A percentile compares a stretch with the other conserved stretches of the same genome.
Evolutionary conservation across 2,329 filamentous ascomycete species (phyloP).

Genomic region (Xylariaceae sp.): DNA sequence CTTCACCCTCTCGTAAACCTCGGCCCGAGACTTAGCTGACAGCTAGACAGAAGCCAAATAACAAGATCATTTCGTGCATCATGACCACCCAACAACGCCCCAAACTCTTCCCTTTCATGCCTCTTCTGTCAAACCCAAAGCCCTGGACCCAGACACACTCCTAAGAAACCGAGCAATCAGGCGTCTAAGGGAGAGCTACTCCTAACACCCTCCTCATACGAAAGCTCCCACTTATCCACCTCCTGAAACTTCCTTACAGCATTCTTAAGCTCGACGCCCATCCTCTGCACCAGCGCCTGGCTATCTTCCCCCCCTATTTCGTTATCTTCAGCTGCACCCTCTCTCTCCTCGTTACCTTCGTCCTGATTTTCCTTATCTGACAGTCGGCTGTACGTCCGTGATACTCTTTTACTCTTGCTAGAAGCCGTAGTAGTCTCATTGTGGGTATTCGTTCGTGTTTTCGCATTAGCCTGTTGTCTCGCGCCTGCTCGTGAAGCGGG

Average conservation of each 20-base stretch:
- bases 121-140: neutral
- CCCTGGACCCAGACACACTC: neutral
- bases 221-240: slow-evolving; percentile 65
- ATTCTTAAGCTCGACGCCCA: slow-evolving; percentile 53
- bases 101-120: neutral
- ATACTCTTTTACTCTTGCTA: slow-evolving; percentile 15
- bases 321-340: slow-evolving; percentile 34
- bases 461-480: slow-evolving; percentile 21
- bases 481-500: slow-evolving; percentile 28
- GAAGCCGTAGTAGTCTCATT: slow-evolving; percentile 17
- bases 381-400: slow-evolving; percentile 48
- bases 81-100: too few relatives aligned
- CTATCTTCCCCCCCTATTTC: slow-evolving; percentile 32
- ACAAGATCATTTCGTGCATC: too few relatives aligned
- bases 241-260: slow-evolving; percentile 63
- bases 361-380: slow-evolving; percentile 58
- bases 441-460: slow-evolving; percentile 12
- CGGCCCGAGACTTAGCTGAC: too few relatives aligned
- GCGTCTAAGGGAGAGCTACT: slow-evolving; percentile 51
- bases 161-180: slow-evolving; percentile 44
- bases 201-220: slow-evolving; percentile 61
- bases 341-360: slow-evolving; percentile 31
- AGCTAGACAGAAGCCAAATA: too few relatives aligned
- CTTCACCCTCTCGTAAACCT: too few relatives aligned
- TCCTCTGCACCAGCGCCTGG: slow-evolving; percentile 34